A percentile compares a stretch with the other conserved stretches of the same genome.
Evolutionary conservation across 352 stramenopile species (phyloP).

Genomic region (Phytophthora hibernalis): DNA sequence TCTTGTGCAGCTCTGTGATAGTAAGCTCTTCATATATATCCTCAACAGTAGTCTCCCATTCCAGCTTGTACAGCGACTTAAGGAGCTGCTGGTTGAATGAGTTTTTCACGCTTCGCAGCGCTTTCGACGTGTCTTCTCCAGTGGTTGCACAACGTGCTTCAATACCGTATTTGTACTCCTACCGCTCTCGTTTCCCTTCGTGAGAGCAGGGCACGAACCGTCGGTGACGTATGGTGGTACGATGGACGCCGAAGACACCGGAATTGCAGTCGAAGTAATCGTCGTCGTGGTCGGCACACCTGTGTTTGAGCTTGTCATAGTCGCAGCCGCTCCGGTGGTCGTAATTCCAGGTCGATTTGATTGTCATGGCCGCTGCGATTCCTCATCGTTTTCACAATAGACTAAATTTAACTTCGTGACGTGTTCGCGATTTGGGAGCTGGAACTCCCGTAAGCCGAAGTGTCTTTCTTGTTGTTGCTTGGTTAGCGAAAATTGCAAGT

Average conservation of each 20-base stretch:
- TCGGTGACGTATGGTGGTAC: slow-evolving; percentile 11
- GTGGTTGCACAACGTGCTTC: slow-evolving; percentile 16
- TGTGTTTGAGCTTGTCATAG: no score
- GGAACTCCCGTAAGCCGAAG: no score
- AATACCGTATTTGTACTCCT: slow-evolving; percentile 29
- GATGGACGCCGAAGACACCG: not conserved
- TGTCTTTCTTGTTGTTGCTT: no score
- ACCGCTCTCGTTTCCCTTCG: slow-evolving; percentile 27
- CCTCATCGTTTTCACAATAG: not conserved
- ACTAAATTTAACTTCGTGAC: slow-evolving; percentile 14
- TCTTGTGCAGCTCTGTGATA: no score
- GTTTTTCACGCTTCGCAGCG: slow-evolving; percentile 21
- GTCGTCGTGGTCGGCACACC: no score
- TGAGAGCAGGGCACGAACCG: slow-evolving; percentile 14
- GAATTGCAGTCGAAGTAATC: not conserved
- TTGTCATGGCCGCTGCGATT: not conserved
- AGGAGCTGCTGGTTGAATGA: slow-evolving; percentile 24
- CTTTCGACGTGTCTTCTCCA: slow-evolving; percentile 20
- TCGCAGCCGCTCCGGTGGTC: not conserved
- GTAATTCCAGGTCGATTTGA: not conserved
- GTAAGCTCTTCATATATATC: slow-evolving; percentile 21
- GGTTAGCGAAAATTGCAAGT: no score
- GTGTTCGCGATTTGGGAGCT: not conserved
- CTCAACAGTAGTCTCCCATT: slow-evolving; percentile 28
- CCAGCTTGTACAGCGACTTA: slow-evolving; percentile 24